A percentile compares a stretch with the other conserved stretches of the same genome.
Conservation (phyloP, 768 basidiomycete species). For the Rhizopogon rudus region DNA sequence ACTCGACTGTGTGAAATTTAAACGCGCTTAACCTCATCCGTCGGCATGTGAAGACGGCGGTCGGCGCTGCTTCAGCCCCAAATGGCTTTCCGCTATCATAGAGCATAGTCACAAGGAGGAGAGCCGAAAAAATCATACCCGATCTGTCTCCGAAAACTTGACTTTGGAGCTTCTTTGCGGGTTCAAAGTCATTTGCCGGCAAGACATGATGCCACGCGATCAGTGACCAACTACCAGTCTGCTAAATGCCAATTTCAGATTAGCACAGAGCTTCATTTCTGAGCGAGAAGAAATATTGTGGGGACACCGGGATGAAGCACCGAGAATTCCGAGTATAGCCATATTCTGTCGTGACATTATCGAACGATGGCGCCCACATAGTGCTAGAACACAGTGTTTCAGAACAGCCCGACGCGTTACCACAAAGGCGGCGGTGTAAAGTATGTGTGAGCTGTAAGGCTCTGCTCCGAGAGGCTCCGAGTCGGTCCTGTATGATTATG, state of each 20-base stretch:
- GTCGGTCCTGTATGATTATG: too few species aligned
- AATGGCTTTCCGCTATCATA: neutral
- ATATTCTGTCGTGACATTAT: neutral
- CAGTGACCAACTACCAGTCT: neutral
- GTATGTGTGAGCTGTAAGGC: too few species aligned
- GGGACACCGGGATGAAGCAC: neutral
- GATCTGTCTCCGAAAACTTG: neutral
- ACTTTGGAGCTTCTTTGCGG: neutral
- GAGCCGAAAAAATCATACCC: slow-evolving; percentile 1
- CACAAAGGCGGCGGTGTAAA: too few species aligned
- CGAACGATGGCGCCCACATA: neutral
- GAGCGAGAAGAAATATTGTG: slow-evolving; percentile 2
- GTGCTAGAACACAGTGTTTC: neutral
- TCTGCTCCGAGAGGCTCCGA: too few species aligned
- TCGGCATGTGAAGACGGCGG: neutral
- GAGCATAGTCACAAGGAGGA: neutral
- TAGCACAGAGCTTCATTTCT: neutral
- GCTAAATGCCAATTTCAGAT: neutral
- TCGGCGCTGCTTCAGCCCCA: neutral
- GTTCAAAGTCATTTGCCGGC: neutral
- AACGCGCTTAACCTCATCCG: neutral
- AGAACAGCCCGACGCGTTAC: neutral
- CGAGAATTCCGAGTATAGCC: neutral
- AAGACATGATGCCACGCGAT: neutral
- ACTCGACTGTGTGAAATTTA: neutral